Conservation (phyloP, 176 grass and related monocot species). For the Oryza meridionalis region DNA sequence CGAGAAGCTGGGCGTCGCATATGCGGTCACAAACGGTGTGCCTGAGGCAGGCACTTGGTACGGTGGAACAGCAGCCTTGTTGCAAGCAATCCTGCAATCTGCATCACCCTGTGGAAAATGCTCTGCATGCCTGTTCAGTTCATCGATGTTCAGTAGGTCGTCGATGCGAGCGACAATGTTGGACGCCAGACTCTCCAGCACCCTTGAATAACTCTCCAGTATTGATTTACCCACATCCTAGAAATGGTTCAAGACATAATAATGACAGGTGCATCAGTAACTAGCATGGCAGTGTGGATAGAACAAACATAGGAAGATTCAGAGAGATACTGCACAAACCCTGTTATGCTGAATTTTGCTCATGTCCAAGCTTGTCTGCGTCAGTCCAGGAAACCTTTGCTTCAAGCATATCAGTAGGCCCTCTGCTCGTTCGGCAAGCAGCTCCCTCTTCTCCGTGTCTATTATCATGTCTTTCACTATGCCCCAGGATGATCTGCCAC, state of each 20-base stretch:
- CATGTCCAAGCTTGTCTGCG: conserved; percentile 89
- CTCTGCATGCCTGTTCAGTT: conserved; percentile 69
- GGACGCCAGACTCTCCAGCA: conserved; percentile 87
- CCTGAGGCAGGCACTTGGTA: conserved; percentile 81
- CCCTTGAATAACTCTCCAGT: conserved; percentile 94
- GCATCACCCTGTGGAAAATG: conserved; percentile 41
- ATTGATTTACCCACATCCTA: conserved; percentile 94
- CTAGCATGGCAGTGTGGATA: not conserved
- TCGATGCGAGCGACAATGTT: conserved; percentile 86
- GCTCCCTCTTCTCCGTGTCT: conserved; percentile 75
- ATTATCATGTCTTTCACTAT: conserved; percentile 89
- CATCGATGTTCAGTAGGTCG: conserved; percentile 79
- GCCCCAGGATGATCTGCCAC: conserved; percentile 74
- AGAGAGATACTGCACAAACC: conserved; percentile 44
- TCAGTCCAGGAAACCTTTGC: conserved; percentile 92
- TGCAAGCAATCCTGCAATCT: conserved; percentile 51
- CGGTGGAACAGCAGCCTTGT: conserved; percentile 50
- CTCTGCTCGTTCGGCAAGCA: conserved; percentile 75
- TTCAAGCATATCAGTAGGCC: conserved; percentile 87
- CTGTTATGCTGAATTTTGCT: conserved; percentile 97
- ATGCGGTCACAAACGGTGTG: conserved; percentile 71
- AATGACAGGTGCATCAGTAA: not conserved
- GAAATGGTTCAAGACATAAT: conserved; percentile 10
- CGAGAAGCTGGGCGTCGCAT: conserved; percentile 77
- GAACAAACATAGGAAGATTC: not conserved